Conservation (phyloP, 2,329 filamentous ascomycete genomes). For the Scedosporium dehoogii region DNA sequence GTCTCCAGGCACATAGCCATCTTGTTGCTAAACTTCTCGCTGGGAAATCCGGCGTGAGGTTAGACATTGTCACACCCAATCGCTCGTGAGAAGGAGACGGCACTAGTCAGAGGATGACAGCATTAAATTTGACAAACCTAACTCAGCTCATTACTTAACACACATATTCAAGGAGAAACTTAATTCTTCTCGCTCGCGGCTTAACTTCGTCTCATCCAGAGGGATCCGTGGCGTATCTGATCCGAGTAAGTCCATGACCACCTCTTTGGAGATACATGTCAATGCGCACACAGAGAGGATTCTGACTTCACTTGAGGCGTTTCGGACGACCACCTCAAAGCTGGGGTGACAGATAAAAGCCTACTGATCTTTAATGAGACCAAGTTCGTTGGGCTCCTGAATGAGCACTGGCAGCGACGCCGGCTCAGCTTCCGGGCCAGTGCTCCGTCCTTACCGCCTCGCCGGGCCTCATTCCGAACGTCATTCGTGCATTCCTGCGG, state of each 20-base stretch:
- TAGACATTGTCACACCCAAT: no score
- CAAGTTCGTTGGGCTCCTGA: constrained; percentile 41
- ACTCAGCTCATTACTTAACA: constrained; percentile 39
- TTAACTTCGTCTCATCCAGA: constrained; percentile 42
- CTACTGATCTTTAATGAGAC: constrained; percentile 27
- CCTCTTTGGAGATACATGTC: no score
- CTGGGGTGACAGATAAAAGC: constrained; percentile 22
- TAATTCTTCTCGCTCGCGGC: constrained; percentile 31
- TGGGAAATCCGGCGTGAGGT: no score
- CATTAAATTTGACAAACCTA: background rate
- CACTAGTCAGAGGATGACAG: no score
- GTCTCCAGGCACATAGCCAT: no score
- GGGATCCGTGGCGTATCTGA: constrained; percentile 31
- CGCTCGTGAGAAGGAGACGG: no score
- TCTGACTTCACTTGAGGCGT: constrained; percentile 15
- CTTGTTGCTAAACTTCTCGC: no score
- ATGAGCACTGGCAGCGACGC: constrained; percentile 46
- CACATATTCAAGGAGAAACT: constrained; percentile 39
- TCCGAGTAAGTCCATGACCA: constrained; percentile 17
- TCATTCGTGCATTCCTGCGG: constrained; percentile 32
- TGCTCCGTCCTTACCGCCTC: constrained; percentile 42
- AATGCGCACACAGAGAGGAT: no score
- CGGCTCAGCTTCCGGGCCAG: constrained; percentile 35
- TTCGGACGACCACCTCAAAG: constrained; percentile 28
- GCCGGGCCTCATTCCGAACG: constrained; percentile 40